Evolutionary conservation across 2,329 filamentous ascomycete genomes (phyloP), one percentile per base, ranked within the genome.

Genomic region (Aureobasidium sp.): DNA sequence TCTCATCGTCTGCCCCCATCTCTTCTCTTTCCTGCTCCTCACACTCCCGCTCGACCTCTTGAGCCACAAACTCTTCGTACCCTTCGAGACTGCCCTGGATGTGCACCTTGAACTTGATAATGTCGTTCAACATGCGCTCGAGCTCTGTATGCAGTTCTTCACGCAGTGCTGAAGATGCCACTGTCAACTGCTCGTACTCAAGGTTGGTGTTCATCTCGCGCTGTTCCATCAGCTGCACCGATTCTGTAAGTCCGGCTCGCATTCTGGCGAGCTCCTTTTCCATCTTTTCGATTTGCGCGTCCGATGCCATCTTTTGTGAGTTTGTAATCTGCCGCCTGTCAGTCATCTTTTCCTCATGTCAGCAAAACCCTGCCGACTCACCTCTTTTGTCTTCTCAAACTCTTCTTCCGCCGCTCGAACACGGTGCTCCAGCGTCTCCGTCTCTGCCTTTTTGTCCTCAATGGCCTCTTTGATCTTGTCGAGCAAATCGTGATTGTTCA

Each of bases 21-120:
- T 60, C 57, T 14, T 54, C 58, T n/a, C 56, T 58, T 48, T 74
- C 74, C 57, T 79, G 64, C 62, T 78, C 78, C 58, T 72, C 70
- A 62, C 73, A 79, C 62, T 78, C 76, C 38, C 63, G 64, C 72
- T 95, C 88, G n/a, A 96, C 83, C 72, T 97, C 91, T 60, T 95
- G 88, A 2, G 88, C 85, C 6, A 96, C 89, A 66, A 96, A 95
- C 53, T 84, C 83, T 71, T 98, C 93, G 68, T 95, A 97, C 64
- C 93, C 88, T 66, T 96, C 91, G 51, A 98, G 75, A 55, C 83
- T 85, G 72, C 90, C 90, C 70, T 98, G 93, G 48, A 98, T 78
- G 65, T 97, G 90, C 59, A 98, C 88, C 74, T 98, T 98, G 80
- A 98, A 97, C 65, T 94, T 90, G 74, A 97, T 95, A 57, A 96